Evolutionary conservation across 2,329 filamentous ascomycete species (phyloP).

Genomic region (Fusarium buharicum): DNA sequence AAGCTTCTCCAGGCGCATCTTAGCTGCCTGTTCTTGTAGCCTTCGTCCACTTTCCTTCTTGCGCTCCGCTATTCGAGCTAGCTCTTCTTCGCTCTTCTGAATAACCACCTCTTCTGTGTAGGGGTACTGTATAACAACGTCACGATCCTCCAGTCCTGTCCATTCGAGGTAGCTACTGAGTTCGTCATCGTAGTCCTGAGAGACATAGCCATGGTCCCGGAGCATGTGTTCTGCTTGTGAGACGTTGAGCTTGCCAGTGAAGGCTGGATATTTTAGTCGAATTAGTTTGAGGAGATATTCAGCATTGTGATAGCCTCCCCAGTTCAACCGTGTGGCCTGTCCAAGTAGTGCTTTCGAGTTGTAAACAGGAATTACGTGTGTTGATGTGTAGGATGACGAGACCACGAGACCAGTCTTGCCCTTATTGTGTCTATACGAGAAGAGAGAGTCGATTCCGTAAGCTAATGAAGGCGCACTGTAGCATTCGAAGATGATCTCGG

Average conservation of each 20-base stretch:
- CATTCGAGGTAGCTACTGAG: slow-evolving; percentile 83
- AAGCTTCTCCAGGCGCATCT: slow-evolving; percentile 94
- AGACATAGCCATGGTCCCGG: slow-evolving; percentile 89
- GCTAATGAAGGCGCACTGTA: slow-evolving; percentile 90
- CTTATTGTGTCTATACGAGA: slow-evolving; percentile 93
- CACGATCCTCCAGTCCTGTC: slow-evolving; percentile 89
- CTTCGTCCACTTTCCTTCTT: slow-evolving; percentile 93
- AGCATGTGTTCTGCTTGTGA: slow-evolving; percentile 90
- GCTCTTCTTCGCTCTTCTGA: slow-evolving; percentile 94
- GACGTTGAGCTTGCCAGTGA: slow-evolving; percentile 85
- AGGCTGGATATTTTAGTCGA: slow-evolving; percentile 88
- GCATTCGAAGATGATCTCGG: slow-evolving; percentile 95
- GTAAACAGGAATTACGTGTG: slow-evolving; percentile 93
- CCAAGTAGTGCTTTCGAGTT: slow-evolving; percentile 84
- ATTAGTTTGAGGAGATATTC: slow-evolving; percentile 94
- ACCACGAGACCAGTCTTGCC: slow-evolving; percentile 89
- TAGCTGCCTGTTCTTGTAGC: slow-evolving; percentile 94
- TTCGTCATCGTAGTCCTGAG: slow-evolving; percentile 83
- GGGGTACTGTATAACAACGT: slow-evolving; percentile 90
- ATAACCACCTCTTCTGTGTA: slow-evolving; percentile 90
- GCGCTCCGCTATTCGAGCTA: slow-evolving; percentile 88
- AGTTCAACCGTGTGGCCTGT: slow-evolving; percentile 90
- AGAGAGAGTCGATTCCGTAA: slow-evolving; percentile 95
- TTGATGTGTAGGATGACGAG: slow-evolving; percentile 92
- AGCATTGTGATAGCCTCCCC: slow-evolving; percentile 89